A percentile compares a stretch with the other conserved stretches of the same genome.
Conservation (phyloP, 495 filamentous ascomycete genomes). For the Cercophora newfieldiana region DNA sequence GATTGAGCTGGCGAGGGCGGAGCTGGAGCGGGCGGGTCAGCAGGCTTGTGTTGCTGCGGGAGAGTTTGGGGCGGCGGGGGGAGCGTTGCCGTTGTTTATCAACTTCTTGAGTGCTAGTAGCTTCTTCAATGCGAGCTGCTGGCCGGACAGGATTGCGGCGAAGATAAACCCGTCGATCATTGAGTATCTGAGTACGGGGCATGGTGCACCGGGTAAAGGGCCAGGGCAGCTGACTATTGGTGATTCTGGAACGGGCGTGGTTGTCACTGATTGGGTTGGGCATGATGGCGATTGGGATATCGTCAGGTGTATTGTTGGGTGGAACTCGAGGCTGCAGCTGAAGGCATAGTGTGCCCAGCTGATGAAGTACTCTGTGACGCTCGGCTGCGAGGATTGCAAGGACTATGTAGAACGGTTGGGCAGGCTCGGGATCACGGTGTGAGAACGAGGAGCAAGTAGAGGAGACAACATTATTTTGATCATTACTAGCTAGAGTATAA, state of each 20-base stretch:
- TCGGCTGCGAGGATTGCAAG: neutral
- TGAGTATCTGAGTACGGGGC: slow-evolving; percentile 72
- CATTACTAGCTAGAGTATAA: neutral
- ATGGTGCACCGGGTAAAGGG: slow-evolving; percentile 52
- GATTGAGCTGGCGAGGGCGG: slow-evolving; percentile 67
- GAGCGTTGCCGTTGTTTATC: slow-evolving; percentile 70
- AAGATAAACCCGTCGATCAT: slow-evolving; percentile 89
- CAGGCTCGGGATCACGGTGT: neutral
- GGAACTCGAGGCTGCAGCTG: slow-evolving; percentile 77
- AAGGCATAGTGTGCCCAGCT: slow-evolving; percentile 27
- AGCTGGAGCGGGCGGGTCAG: slow-evolving; percentile 70
- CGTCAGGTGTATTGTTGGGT: slow-evolving; percentile 81
- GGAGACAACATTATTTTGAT: neutral
- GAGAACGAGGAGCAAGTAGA: neutral
- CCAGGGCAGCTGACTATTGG: slow-evolving; percentile 49
- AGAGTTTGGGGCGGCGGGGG: neutral
- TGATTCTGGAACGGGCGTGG: slow-evolving; percentile 84
- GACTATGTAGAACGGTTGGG: slow-evolving; percentile 1
- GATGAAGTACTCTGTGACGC: neutral
- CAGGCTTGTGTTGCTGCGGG: slow-evolving; percentile 27
- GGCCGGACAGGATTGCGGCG: slow-evolving; percentile 91
- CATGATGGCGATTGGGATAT: slow-evolving; percentile 90
- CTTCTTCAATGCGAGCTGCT: slow-evolving; percentile 88
- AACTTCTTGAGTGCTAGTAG: slow-evolving; percentile 91
- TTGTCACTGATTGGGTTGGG: slow-evolving; percentile 94